Conservation (phyloP, 2,329 filamentous ascomycete genomes). For the Neonectria faginata region DNA sequence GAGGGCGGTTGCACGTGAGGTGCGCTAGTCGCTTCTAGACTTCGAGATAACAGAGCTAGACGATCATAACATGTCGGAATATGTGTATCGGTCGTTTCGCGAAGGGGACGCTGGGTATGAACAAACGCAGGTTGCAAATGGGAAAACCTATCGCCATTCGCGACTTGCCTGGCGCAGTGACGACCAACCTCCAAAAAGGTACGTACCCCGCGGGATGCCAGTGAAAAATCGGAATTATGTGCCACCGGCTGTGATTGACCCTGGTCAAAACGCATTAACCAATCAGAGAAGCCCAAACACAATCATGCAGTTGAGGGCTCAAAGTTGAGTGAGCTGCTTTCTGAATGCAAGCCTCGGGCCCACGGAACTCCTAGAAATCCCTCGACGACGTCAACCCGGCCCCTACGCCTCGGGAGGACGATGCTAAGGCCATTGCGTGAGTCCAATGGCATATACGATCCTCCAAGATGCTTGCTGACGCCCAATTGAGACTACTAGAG, state of each 20-base stretch:
- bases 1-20: conserved; percentile 33
- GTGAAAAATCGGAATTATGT: conserved; percentile 23
- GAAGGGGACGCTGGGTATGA: conserved; percentile 6
- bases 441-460: conserved; percentile 39
- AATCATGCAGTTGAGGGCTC: conserved; percentile 32
- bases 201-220: conserved; percentile 29
- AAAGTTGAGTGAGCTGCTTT: conserved; percentile 40
- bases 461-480: conserved; percentile 34
- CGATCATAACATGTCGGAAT: conserved; percentile 45
- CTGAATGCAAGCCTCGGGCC: conserved; percentile 32
- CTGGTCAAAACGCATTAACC: conserved; percentile 30
- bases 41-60: conserved; percentile 19
- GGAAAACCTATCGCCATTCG: conserved; percentile 35
- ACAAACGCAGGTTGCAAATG: conserved; percentile 25
- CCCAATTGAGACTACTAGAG: conserved; percentile 46
- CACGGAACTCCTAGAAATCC: conserved; percentile 43
- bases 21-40: conserved; percentile 38
- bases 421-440: conserved; percentile 44
- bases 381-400: conserved; percentile 43
- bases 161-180: conserved; percentile 24
- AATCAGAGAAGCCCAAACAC: conserved; percentile 35
- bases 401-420: conserved; percentile 38
- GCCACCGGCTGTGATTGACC: conserved; percentile 4
- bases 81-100: conserved; percentile 15
- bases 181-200: conserved; percentile 21